Percentiles rank a stretch among this genome's conserved stretches.
Evolutionary conservation across 371 early-diverging fungal genomes (phyloP).

Genomic region (Syncephalastrum monosporum): DNA sequence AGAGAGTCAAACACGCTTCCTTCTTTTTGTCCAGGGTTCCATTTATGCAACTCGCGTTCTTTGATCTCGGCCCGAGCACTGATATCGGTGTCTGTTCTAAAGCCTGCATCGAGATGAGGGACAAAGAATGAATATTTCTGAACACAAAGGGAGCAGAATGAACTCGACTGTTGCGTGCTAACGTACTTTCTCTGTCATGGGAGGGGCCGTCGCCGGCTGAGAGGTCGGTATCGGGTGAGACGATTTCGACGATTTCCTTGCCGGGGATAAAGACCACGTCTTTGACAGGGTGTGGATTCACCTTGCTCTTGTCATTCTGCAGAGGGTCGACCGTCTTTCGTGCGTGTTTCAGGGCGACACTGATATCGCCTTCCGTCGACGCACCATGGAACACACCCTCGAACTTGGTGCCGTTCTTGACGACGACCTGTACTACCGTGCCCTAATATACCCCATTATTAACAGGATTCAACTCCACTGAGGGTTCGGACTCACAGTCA

Average conservation of each 20-base stretch:
- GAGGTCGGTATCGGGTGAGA: slow-evolving; percentile 59
- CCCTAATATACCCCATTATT: slow-evolving; percentile 55
- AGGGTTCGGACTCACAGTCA: slow-evolving; percentile 58
- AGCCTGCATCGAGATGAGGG: too few relatives aligned
- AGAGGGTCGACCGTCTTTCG: slow-evolving; percentile 40
- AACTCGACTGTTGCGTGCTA: not conserved
- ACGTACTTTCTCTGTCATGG: slow-evolving; percentile 50
- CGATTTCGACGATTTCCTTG: slow-evolving; percentile 69
- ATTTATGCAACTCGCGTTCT: slow-evolving; percentile 84
- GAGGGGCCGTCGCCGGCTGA: slow-evolving; percentile 31
- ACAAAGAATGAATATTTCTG: slow-evolving; percentile 51
- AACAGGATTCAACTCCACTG: not conserved
- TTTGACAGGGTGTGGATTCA: slow-evolving; percentile 43
- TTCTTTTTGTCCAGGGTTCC: slow-evolving; percentile 72
- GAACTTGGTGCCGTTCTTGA: slow-evolving; percentile 66
- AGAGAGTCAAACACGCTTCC: slow-evolving; percentile 33
- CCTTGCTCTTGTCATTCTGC: slow-evolving; percentile 37
- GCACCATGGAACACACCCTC: slow-evolving; percentile 81
- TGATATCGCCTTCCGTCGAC: slow-evolving; percentile 72
- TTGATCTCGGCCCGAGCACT: slow-evolving; percentile 64
- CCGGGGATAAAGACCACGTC: slow-evolving; percentile 65
- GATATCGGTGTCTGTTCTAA: slow-evolving; percentile 88
- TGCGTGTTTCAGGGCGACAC: slow-evolving; percentile 72
- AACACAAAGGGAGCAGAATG: not conserved
- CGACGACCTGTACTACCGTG: slow-evolving; percentile 65